Evolutionary conservation across 192 early-diverging fungal species (phyloP).

Genomic region (Linnemannia schmuckeri): DNA sequence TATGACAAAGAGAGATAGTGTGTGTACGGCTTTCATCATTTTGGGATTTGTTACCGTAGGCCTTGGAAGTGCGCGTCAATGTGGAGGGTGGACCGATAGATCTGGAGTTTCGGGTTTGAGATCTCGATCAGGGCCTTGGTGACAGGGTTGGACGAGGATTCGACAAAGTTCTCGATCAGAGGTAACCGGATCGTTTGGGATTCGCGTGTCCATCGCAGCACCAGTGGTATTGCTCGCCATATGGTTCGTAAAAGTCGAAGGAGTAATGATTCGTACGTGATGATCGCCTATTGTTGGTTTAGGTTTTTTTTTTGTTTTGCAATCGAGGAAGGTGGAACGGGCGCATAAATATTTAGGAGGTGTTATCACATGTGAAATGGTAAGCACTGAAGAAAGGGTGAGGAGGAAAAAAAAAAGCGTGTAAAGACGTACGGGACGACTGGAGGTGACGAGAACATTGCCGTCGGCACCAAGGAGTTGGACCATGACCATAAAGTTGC

Average conservation of each 20-base stretch:
- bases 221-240: slow-evolving; percentile 42
- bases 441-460: slow-evolving; percentile 37
- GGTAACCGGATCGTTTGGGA: slow-evolving; percentile 30
- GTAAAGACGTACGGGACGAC: slow-evolving; percentile 55
- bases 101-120: slow-evolving; percentile 49
- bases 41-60: slow-evolving; percentile 39
- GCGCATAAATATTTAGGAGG: not conserved
- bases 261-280: slow-evolving; percentile 44
- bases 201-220: slow-evolving; percentile 39
- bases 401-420: not conserved
- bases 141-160: slow-evolving; percentile 40
- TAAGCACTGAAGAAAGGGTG: not conserved
- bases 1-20: no score
- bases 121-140: slow-evolving; percentile 48
- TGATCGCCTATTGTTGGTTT: slow-evolving; percentile 17
- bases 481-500: slow-evolving; percentile 22
- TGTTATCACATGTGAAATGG: not conserved
- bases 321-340: not conserved
- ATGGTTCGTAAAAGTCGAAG: slow-evolving; percentile 35
- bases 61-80: slow-evolving; percentile 66
- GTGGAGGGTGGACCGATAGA: slow-evolving; percentile 56
- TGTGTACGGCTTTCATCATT: no score
- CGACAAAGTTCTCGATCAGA: slow-evolving; percentile 48
- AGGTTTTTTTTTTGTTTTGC: no score
- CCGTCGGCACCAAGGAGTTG: slow-evolving; percentile 6